Base-by-base conservation (phyloP, 768 basidiomycete species). In the Sporobolomyces pararoseus region DNA sequence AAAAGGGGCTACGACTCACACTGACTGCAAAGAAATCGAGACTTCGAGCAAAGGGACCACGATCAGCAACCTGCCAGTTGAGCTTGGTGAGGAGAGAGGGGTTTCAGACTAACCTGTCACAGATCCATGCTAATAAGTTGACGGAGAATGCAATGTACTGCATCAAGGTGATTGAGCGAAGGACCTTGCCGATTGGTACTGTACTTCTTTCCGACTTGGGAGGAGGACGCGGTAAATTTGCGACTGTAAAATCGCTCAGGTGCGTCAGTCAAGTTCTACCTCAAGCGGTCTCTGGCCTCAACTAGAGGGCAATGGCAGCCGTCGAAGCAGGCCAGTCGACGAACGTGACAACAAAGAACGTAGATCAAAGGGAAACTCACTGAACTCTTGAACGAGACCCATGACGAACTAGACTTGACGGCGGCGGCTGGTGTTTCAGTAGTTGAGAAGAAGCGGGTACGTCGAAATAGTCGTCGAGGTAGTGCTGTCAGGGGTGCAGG, bases 21-120 rank as follows among this genome's bases (percentile, higher is more conserved):
- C n/a, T n/a, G n/a, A n/a, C n/a, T n/a, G n/a, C n/a, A n/a, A n/a
- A n/a, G n/a, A n/a, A n/a, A n/a, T n/a, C n/a, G 39, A 17, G 39
- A 42, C 10, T 9, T 17, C 39, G 9, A 42, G 39, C 9, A 42
- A 42, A 9, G 39, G 17, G 17, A 42, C 9, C 39, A 17, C 9
- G 39, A 42, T 42, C 39, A 42, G 17, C 39, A 42, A 42, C 17
- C 39, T 9, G 39, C 17, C n/a, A n/a, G n/a, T n/a, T n/a, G n/a
- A n/a, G n/a, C n/a, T n/a, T n/a, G n/a, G n/a, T n/a, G n/a, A n/a
- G n/a, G n/a, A n/a, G n/a, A n/a, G n/a, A n/a, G n/a, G n/a, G n/a
- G n/a, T n/a, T n/a, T n/a, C n/a, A 92, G 78, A 92, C 91, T 77
- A 90, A 85, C 0, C 90, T 89, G 76, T 91, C 90, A 79, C 85